These are phyloP conservation scores for Chlamydomonas sp. DNA, from an alignment of 139 green algal genomes.

Conservation along the genomic window DNA sequence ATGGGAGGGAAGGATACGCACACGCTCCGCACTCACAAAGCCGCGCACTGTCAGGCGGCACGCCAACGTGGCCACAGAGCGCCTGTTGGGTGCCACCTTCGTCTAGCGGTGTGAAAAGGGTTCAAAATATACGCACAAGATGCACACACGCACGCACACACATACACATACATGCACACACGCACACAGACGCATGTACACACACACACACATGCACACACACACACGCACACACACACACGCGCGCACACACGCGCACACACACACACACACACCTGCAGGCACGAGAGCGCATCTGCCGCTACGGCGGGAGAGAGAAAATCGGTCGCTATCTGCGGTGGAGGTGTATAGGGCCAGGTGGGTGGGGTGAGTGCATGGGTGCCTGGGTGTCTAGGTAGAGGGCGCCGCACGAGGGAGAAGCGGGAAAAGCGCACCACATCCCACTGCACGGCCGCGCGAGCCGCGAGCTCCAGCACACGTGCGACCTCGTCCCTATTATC, in stretches of 20 bases:
- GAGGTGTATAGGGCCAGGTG: background rate
- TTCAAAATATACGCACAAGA: too few relatives aligned
- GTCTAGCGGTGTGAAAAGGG: too few relatives aligned
- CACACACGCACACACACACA: background rate
- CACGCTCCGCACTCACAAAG: too few relatives aligned
- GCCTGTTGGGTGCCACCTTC: too few relatives aligned
- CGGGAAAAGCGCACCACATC: background rate
- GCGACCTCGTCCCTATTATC: constrained; percentile 46
- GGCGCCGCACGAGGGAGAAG: background rate
- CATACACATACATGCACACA: background rate
- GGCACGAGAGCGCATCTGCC: constrained; percentile 33
- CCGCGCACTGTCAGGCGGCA: too few relatives aligned
- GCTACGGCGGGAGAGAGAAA: constrained; percentile 56
- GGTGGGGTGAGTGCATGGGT: background rate
- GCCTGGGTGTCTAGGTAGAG: too few relatives aligned
- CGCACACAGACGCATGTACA: too few relatives aligned
- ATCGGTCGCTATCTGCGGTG: constrained; percentile 16
- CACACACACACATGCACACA: background rate
- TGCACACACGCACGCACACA: constrained; percentile 39
- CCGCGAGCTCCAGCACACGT: constrained; percentile 49
- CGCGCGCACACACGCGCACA: background rate
- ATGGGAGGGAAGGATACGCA: too few relatives aligned
- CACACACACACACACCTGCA: constrained; percentile 22
- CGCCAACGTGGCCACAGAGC: too few relatives aligned
- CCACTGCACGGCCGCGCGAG: constrained; percentile 24